Evolutionary conservation across 1,284 basidiomycete genomes (phyloP), one percentile per base, ranked within the genome.

Genomic region (Sporisorium sorghi): DNA sequence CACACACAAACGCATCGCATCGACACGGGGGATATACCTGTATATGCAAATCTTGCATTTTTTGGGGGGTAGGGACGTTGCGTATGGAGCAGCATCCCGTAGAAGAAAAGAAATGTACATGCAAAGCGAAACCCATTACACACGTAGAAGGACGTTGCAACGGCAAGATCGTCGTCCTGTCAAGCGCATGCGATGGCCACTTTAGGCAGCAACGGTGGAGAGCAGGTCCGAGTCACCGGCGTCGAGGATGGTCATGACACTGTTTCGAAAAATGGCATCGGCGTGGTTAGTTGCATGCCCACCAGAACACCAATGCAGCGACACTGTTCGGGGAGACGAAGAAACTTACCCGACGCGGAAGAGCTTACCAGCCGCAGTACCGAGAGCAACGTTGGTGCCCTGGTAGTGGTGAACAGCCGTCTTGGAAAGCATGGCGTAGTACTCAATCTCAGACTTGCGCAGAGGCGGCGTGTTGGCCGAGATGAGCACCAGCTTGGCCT

Each of bases 401-500:
- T 91, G 82, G 81, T 80, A 97, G 89, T 97, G 95, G 88, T 97
- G 95, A 56, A 97, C 94, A 72, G 91, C 90, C 67, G 95, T 97
- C 89, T 97, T 97, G 70, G 80, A 88, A 83, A 99, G 89, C 96
- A 99, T 99, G 88, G 97, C 97, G 87, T 99, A 99, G 90, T 99
- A 99, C 89, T 99, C 97, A 75, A 99, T 89, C 90, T 99, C 97
- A 66, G 95, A 97, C 87, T 97, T 97, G 87, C 97, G 93, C 78
- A 99, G 90, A 75, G 97, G 97, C 66, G 96, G 97, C 88, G 94
- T 97, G 89, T 99, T 99, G 83, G 94, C 95, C 84, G 96, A 94
- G 86, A 99, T 98, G 86, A 99, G 88, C 84, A 99, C 92, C 83
- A 99, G 93, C 88, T 98, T 99, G 86, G 96, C 97, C 90, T 97